Percentiles rank a stretch among this genome's conserved stretches.
These are phyloP conservation scores for Blastobotrys elegans DNA, from an alignment of 1,139 yeast species.

Conservation along the genomic window DNA sequence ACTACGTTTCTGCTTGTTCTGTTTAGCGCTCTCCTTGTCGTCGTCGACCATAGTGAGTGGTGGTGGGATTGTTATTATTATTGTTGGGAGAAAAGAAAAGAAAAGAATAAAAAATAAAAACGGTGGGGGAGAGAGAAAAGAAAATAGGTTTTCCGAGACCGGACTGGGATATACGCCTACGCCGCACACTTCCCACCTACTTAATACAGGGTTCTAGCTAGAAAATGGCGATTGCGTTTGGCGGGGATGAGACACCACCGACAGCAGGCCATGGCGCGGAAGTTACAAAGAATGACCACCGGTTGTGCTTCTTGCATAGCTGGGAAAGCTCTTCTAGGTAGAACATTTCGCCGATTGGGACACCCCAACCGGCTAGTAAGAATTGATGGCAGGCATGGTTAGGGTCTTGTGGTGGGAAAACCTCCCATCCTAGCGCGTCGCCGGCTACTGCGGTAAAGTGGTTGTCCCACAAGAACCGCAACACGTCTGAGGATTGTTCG, in stretches of 20 bases:
- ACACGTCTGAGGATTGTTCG: constrained; percentile 22
- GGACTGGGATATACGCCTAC: no score
- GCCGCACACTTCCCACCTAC: no score
- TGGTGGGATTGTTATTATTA: no score
- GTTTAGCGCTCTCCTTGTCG: not conserved
- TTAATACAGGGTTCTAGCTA: no score
- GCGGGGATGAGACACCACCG: constrained; percentile 16
- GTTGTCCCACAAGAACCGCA: constrained; percentile 27
- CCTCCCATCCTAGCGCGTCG: constrained; percentile 29
- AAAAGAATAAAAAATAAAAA: no score
- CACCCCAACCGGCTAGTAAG: constrained; percentile 22
- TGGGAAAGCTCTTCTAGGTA: constrained; percentile 22
- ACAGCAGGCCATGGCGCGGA: constrained; percentile 17
- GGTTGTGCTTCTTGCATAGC: constrained; percentile 19
- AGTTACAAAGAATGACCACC: constrained; percentile 19
- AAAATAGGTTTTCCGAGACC: no score
- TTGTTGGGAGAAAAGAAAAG: not conserved
- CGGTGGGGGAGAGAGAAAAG: not conserved
- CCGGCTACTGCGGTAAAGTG: constrained; percentile 31
- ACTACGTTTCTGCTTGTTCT: constrained; percentile 19
- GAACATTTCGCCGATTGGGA: constrained; percentile 19
- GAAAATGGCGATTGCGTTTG: constrained; percentile 16
- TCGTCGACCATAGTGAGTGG: not conserved
- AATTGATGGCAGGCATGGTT: constrained; percentile 32
- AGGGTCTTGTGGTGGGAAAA: constrained; percentile 49